Conservation (phyloP, 2,329 filamentous ascomycete genomes). For the Cladosporium sp. region DNA sequence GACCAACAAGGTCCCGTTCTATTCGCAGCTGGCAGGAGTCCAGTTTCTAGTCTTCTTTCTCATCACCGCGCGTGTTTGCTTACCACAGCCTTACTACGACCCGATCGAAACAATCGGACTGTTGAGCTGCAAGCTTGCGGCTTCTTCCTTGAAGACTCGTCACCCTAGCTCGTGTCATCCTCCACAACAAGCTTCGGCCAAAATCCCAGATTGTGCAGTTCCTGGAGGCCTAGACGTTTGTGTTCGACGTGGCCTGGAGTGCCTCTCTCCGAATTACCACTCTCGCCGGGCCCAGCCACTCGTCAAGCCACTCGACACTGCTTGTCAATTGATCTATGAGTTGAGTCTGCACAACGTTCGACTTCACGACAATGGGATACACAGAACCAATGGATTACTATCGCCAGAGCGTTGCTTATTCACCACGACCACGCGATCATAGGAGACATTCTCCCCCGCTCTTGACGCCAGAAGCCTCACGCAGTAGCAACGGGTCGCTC, state of each 20-base stretch:
- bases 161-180: slow-evolving; percentile 2
- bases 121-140: slow-evolving; percentile 6
- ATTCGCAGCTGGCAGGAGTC: not conserved
- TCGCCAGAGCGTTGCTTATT: slow-evolving; percentile 3
- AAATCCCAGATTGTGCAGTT: not conserved
- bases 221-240: not conserved
- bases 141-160: slow-evolving; percentile 11
- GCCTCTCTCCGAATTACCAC: too few species aligned
- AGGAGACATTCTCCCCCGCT: slow-evolving; percentile 20
- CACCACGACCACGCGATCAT: not conserved
- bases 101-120: not conserved
- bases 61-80: not conserved
- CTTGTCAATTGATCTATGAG: not conserved
- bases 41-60: not conserved
- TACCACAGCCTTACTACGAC: not conserved
- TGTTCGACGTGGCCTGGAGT: not conserved
- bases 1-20: not conserved
- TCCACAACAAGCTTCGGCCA: not conserved
- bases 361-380: not conserved
- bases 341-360: not conserved
- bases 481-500: slow-evolving; percentile 25
- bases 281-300: not conserved
- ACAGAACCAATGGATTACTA: slow-evolving; percentile 10
- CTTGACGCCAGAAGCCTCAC: slow-evolving; percentile 29
- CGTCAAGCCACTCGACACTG: not conserved